Evolutionary conservation across 371 early-diverging fungal genomes (phyloP).

Genomic region (Enteropsectra breve): DNA sequence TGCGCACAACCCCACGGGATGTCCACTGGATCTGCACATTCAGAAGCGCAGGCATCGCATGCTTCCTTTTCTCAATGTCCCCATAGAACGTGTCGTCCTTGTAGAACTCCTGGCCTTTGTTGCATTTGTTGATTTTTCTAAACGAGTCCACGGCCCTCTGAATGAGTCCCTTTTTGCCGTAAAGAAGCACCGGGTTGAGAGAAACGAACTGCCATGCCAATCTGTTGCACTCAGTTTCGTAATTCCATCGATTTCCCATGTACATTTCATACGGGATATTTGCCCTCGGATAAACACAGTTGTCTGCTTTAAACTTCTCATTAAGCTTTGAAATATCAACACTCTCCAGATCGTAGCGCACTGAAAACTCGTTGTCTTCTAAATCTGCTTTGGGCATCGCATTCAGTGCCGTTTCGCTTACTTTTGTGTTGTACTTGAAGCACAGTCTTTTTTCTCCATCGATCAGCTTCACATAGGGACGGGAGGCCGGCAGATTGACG

Average conservation of each 20-base stretch:
- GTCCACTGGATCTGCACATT: slow-evolving; percentile 62
- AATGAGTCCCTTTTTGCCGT: slow-evolving; percentile 75
- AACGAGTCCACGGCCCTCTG: slow-evolving; percentile 86
- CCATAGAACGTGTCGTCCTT: slow-evolving; percentile 68
- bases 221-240: slow-evolving; percentile 75
- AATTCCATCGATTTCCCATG: slow-evolving; percentile 75
- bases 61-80: slow-evolving; percentile 64
- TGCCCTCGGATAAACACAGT: slow-evolving; percentile 76
- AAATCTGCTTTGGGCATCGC: slow-evolving; percentile 54
- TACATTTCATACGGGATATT: slow-evolving; percentile 65
- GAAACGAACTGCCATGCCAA: slow-evolving; percentile 77
- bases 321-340: slow-evolving; percentile 63
- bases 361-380: slow-evolving; percentile 64
- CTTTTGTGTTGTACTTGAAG: slow-evolving; percentile 61
- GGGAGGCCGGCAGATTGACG: slow-evolving; percentile 61
- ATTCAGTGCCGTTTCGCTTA: slow-evolving; percentile 55
- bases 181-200: slow-evolving; percentile 69
- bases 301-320: slow-evolving; percentile 67
- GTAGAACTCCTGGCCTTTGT: slow-evolving; percentile 69
- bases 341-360: slow-evolving; percentile 69
- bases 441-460: slow-evolving; percentile 60
- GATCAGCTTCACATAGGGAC: slow-evolving; percentile 57
- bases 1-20: slow-evolving; percentile 60
- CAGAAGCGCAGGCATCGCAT: slow-evolving; percentile 55
- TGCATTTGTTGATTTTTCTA: slow-evolving; percentile 71